A percentile compares a stretch with the other conserved stretches of the same genome.
These are phyloP conservation scores for Coniferiporia sulphurascens DNA, from an alignment of 1,284 basidiomycete genomes.

Conservation along the genomic window DNA sequence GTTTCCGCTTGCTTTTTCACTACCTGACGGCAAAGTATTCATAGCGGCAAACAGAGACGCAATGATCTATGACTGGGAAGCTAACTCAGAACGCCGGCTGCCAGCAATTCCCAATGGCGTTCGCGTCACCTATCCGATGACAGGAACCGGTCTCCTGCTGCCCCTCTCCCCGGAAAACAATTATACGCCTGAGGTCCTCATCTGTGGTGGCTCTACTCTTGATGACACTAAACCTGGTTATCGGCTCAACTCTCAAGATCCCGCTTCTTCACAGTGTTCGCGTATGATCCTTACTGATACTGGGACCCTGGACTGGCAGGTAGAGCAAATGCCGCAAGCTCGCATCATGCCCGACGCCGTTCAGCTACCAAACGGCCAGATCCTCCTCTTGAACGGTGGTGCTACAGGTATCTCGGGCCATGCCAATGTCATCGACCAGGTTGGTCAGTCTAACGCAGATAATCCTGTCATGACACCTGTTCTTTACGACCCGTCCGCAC, in stretches of 20 bases:
- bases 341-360: constrained; percentile 80
- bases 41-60: constrained; percentile 76
- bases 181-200: constrained; percentile 65
- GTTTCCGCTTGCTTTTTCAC: constrained; percentile 70
- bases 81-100: constrained; percentile 58
- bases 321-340: constrained; percentile 69
- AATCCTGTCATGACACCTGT: constrained; percentile 71
- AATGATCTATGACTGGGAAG: constrained; percentile 75
- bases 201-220: constrained; percentile 74
- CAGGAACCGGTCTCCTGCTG: constrained; percentile 66
- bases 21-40: constrained; percentile 73
- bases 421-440: constrained; percentile 67
- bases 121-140: constrained; percentile 79
- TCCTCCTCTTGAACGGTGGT: constrained; percentile 77
- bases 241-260: constrained; percentile 63
- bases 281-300: constrained; percentile 60
- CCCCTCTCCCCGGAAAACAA: constrained; percentile 60
- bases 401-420: constrained; percentile 77
- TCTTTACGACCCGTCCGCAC: constrained; percentile 66
- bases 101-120: constrained; percentile 75
- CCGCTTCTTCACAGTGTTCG: constrained; percentile 69
- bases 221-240: constrained; percentile 57
- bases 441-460: constrained; percentile 76
- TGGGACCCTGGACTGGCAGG: constrained; percentile 73
- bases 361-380: constrained; percentile 72